Evolutionary conservation across 306 rosid species (phyloP).

Genomic region (Carpinus fangiana): DNA sequence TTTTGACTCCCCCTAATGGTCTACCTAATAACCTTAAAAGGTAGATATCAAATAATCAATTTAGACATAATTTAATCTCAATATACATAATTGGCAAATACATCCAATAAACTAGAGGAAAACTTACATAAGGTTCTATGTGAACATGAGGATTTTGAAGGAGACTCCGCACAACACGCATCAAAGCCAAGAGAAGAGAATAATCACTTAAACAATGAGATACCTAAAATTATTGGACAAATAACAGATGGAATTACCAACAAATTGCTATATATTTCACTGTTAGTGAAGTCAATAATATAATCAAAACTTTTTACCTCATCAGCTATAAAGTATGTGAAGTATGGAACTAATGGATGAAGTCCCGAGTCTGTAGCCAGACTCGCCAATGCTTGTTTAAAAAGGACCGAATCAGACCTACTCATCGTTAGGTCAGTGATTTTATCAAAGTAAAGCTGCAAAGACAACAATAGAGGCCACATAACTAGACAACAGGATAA

Average conservation of each 20-base stretch:
- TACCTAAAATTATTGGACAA: conserved; percentile 54
- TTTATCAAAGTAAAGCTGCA: conserved; percentile 87
- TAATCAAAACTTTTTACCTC: conserved; percentile 53
- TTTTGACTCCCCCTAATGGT: background rate
- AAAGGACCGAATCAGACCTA: conserved; percentile 58
- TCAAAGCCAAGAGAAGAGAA: conserved; percentile 59
- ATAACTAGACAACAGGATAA: background rate
- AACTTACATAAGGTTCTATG: conserved; percentile 86
- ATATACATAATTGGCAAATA: background rate
- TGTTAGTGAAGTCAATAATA: conserved; percentile 10
- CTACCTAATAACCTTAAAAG: background rate
- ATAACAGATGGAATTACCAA: conserved; percentile 25
- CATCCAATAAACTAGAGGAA: background rate
- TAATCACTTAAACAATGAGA: conserved; percentile 54
- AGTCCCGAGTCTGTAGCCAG: conserved; percentile 84
- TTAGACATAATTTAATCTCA: background rate
- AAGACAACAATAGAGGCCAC: conserved; percentile 29
- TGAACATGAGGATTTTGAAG: conserved; percentile 81
- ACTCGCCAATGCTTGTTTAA: conserved; percentile 76
- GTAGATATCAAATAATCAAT: background rate
- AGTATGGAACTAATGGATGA: conserved; percentile 87
- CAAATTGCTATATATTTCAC: background rate
- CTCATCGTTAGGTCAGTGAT: conserved; percentile 57
- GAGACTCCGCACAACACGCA: conserved; percentile 80
- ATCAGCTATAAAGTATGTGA: conserved; percentile 74